Evolutionary conservation across 2,329 filamentous ascomycete genomes (phyloP).

Genomic region (Aspergillus clavatus): DNA sequence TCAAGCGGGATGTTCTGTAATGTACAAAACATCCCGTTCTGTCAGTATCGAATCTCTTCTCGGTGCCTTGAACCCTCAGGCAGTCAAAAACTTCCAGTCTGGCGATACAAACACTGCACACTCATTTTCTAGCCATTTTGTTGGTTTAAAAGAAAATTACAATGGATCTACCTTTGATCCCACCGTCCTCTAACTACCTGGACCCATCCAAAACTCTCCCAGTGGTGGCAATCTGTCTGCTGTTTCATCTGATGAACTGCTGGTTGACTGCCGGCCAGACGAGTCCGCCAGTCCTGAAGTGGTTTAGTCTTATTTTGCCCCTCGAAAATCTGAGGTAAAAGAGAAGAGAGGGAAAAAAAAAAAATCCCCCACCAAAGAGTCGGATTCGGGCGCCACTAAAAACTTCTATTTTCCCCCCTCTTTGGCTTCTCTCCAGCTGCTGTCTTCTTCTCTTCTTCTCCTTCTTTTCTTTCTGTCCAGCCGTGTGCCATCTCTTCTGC

Average conservation of each 20-base stretch:
- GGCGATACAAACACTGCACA: too few relatives aligned
- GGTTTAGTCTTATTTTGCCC: constrained; percentile 14
- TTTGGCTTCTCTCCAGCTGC: constrained; percentile 19
- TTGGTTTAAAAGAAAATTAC: too few relatives aligned
- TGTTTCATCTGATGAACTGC: constrained; percentile 2
- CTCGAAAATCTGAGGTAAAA: constrained; percentile 7
- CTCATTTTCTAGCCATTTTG: too few relatives aligned
- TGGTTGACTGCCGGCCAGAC: constrained; percentile 8
- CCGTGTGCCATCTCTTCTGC: constrained; percentile 21
- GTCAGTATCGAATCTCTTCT: background rate
- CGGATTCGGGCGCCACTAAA: constrained; percentile 18
- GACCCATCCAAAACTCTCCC: background rate
- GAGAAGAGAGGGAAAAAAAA: too few relatives aligned
- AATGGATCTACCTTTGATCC: too few relatives aligned
- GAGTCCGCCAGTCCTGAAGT: constrained; percentile 8
- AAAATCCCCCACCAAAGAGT: constrained; percentile 16
- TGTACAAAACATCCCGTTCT: background rate
- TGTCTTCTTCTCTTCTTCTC: constrained; percentile 27
- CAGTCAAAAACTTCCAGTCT: too few relatives aligned
- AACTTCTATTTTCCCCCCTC: constrained; percentile 28
- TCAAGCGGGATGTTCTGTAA: too few relatives aligned
- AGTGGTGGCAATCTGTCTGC: background rate
- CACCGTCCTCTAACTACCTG: background rate
- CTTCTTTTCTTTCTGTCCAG: constrained; percentile 23
- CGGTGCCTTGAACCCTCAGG: background rate